Conservation (phyloP, 177 flowering plant species). For the Vitis hybrid region DNA sequence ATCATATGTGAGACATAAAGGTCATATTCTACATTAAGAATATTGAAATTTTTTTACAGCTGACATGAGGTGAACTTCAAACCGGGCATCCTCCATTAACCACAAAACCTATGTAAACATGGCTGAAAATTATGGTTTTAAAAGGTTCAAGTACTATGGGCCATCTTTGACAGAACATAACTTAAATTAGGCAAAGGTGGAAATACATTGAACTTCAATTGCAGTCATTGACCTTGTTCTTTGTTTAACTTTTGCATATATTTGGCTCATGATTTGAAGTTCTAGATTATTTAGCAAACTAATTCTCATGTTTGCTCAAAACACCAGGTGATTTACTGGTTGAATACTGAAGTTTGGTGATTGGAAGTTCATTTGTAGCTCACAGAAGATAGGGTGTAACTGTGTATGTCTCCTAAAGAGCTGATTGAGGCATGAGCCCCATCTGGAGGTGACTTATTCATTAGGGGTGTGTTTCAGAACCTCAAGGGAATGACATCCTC, state of each 20-base stretch:
- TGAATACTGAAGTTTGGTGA: background rate
- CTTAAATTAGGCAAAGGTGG: background rate
- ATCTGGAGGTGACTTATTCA: too few relatives aligned
- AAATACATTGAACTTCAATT: background rate
- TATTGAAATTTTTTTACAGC: background rate
- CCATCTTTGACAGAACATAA: background rate
- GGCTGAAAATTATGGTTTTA: background rate
- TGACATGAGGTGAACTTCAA: background rate
- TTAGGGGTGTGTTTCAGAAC: too few relatives aligned
- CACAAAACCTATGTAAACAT: background rate
- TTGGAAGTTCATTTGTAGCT: background rate
- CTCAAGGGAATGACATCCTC: too few relatives aligned
- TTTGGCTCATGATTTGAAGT: background rate
- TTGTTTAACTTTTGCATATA: background rate
- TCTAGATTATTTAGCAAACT: background rate
- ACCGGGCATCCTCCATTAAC: background rate
- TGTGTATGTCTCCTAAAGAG: too few relatives aligned
- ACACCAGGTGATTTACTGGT: too few relatives aligned
- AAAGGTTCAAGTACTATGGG: background rate
- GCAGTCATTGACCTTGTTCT: background rate
- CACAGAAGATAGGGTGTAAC: background rate
- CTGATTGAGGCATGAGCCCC: too few relatives aligned
- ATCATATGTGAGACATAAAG: conserved; percentile 7
- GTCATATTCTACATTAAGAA: conserved; percentile 6
- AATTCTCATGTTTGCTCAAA: too few relatives aligned